Conservation (phyloP, 2,329 filamentous ascomycete species). For the Talaromyces sp. region DNA sequence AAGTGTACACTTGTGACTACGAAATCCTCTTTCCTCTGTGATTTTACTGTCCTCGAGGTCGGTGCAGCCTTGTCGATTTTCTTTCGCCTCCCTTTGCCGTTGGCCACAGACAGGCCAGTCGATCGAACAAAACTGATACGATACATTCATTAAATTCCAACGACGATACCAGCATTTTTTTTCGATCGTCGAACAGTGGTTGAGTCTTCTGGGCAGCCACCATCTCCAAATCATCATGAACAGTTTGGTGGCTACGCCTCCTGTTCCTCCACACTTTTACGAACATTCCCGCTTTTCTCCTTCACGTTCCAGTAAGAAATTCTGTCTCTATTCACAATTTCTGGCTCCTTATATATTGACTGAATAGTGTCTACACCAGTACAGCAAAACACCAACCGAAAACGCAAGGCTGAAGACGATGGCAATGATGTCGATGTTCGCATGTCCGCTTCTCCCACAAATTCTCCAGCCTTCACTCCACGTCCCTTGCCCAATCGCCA, state of each 20-base stretch:
- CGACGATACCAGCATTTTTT: not conserved
- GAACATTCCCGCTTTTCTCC: slow-evolving; percentile 59
- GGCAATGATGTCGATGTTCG: slow-evolving; percentile 65
- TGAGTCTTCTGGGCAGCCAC: slow-evolving; percentile 23
- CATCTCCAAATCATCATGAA: slow-evolving; percentile 52
- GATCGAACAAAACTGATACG: not conserved
- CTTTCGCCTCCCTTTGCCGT: slow-evolving; percentile 8
- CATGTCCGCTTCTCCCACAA: slow-evolving; percentile 84
- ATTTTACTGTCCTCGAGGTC: not conserved
- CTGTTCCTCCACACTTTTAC: slow-evolving; percentile 62
- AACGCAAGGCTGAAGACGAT: slow-evolving; percentile 84
- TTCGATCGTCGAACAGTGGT: slow-evolving; percentile 13
- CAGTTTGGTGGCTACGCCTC: slow-evolving; percentile 56
- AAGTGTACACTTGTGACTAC: not conserved
- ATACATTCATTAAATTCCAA: not conserved
- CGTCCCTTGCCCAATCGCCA: slow-evolving; percentile 67
- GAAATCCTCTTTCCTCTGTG: not conserved
- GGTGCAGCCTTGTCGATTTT: slow-evolving; percentile 1
- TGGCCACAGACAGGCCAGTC: not conserved
- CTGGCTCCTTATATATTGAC: slow-evolving; percentile 18
- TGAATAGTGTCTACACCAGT: slow-evolving; percentile 37
- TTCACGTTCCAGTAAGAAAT: slow-evolving; percentile 54
- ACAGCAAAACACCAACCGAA: slow-evolving; percentile 52
- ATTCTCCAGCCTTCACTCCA: slow-evolving; percentile 71
- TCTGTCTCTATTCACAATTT: slow-evolving; percentile 12